Percentiles rank a stretch among this genome's conserved stretches.
These are phyloP conservation scores for Cerioporus squamosus DNA, from an alignment of 1,284 basidiomycete genomes.

Conservation along the genomic window DNA sequence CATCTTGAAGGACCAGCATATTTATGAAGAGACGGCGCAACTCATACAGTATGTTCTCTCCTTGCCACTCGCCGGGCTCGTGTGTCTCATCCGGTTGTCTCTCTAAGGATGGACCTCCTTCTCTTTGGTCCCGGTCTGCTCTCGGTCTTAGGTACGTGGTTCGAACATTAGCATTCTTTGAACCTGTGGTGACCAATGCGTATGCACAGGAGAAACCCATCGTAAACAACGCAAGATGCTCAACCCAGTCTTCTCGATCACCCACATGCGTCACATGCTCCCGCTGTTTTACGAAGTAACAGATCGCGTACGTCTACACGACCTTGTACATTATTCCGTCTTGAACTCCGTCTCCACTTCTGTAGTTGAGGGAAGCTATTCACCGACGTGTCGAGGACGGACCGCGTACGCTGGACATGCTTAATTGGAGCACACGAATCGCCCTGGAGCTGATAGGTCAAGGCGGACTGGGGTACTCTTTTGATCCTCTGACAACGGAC, in stretches of 20 bases:
- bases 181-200: background rate
- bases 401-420: slow-evolving; percentile 14
- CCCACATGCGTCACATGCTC: slow-evolving; percentile 21
- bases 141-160: slow-evolving; percentile 4
- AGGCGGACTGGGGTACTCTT: slow-evolving; percentile 24
- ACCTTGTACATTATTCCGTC: background rate
- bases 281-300: slow-evolving; percentile 18
- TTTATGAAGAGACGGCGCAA: slow-evolving; percentile 29
- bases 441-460: slow-evolving; percentile 24
- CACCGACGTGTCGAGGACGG: slow-evolving; percentile 5
- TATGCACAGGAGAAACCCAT: slow-evolving; percentile 25
- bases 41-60: slow-evolving; percentile 2
- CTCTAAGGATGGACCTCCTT: background rate
- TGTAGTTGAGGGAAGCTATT: slow-evolving; percentile 18
- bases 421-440: slow-evolving; percentile 21
- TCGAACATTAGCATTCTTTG: background rate
- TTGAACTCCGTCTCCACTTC: background rate
- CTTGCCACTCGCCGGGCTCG: too few relatives aligned
- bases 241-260: slow-evolving; percentile 23
- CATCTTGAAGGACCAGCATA: slow-evolving; percentile 35
- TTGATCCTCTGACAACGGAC: slow-evolving; percentile 22
- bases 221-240: slow-evolving; percentile 24
- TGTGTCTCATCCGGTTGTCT: background rate
- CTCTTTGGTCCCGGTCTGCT: slow-evolving; percentile 17
- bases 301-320: slow-evolving; percentile 9